Percentiles rank a stretch among this genome's conserved stretches.
These are phyloP conservation scores for Penicillium pancosmium DNA, from an alignment of 495 filamentous ascomycete species.

Conservation along the genomic window DNA sequence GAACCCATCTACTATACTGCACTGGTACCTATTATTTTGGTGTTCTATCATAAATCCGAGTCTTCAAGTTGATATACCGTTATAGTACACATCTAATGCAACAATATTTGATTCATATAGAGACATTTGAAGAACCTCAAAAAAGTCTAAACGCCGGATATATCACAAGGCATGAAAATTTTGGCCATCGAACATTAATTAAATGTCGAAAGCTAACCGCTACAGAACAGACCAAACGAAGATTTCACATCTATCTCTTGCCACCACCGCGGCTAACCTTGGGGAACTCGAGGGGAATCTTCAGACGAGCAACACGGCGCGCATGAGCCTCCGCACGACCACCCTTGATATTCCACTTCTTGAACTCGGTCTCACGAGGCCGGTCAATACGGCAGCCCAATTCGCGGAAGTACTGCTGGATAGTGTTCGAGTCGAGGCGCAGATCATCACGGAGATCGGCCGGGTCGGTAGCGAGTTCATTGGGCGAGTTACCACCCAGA, in stretches of 20 bases:
- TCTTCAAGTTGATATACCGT: too few relatives aligned
- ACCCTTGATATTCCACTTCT: slow-evolving; percentile 49
- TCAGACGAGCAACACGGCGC: slow-evolving; percentile 68
- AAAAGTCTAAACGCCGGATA: slow-evolving; percentile 26
- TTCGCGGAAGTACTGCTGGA: slow-evolving; percentile 71
- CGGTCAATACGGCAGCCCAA: slow-evolving; percentile 66
- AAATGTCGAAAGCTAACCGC: slow-evolving; percentile 10
- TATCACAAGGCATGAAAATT: slow-evolving; percentile 24
- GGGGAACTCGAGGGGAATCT: slow-evolving; percentile 82
- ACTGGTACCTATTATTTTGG: too few relatives aligned
- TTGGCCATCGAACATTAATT: slow-evolving; percentile 1
- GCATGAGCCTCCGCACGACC: slow-evolving; percentile 62
- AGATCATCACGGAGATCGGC: slow-evolving; percentile 78
- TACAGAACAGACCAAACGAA: slow-evolving; percentile 9
- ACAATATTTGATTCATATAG: slow-evolving; percentile 26
- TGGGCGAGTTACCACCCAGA: slow-evolving; percentile 59
- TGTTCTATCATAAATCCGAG: too few relatives aligned
- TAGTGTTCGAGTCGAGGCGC: slow-evolving; percentile 65
- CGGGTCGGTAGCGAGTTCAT: slow-evolving; percentile 78
- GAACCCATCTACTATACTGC: too few relatives aligned
- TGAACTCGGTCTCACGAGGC: slow-evolving; percentile 47
- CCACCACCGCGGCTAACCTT: slow-evolving; percentile 54
- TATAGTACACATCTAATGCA: slow-evolving; percentile 13
- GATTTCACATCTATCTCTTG: slow-evolving; percentile 22
- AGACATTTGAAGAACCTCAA: slow-evolving; percentile 17